Conservation (phyloP, 176 grass and related monocot genomes). For the Secale cereale region DNA sequence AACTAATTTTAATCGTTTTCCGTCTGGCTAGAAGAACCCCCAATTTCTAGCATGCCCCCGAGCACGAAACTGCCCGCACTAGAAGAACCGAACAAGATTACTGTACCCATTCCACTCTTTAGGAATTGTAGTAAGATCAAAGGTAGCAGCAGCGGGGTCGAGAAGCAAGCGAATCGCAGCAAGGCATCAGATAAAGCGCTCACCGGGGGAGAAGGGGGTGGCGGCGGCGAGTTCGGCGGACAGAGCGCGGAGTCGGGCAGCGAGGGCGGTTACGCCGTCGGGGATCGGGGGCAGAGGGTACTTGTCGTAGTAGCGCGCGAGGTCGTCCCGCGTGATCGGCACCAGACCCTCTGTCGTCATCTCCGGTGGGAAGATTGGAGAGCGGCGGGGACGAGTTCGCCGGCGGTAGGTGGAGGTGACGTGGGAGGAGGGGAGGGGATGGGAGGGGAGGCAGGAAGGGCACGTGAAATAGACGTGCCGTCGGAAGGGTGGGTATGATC, state of each 20-base stretch:
- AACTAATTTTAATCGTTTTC: neutral
- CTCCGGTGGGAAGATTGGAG: neutral
- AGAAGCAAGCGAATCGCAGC: conserved; percentile 1
- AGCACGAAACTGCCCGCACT: neutral
- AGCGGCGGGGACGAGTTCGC: neutral
- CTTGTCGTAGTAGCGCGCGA: conserved; percentile 89
- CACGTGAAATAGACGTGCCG: conserved; percentile 23
- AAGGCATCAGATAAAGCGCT: neutral
- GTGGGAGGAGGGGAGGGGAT: neutral
- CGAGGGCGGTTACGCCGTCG: conserved; percentile 38
- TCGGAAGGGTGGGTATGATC: conserved; percentile 11
- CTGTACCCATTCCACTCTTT: neutral
- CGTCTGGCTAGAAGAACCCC: neutral
- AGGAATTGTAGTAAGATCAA: neutral
- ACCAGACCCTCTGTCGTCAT: conserved; percentile 81
- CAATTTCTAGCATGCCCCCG: neutral
- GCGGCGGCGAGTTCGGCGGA: conserved; percentile 47
- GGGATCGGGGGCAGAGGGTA: conserved; percentile 53
- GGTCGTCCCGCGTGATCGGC: conserved; percentile 84
- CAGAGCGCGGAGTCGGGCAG: conserved; percentile 45
- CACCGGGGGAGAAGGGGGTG: conserved; percentile 45
- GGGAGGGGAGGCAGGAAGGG: neutral
- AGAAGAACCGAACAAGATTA: neutral
- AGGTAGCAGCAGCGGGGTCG: neutral
- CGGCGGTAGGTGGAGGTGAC: conserved; percentile 2